phyloP scores from a whole-genome alignment of 1,284 basidiomycete species.

The Clitocybe nebularis region DNA sequence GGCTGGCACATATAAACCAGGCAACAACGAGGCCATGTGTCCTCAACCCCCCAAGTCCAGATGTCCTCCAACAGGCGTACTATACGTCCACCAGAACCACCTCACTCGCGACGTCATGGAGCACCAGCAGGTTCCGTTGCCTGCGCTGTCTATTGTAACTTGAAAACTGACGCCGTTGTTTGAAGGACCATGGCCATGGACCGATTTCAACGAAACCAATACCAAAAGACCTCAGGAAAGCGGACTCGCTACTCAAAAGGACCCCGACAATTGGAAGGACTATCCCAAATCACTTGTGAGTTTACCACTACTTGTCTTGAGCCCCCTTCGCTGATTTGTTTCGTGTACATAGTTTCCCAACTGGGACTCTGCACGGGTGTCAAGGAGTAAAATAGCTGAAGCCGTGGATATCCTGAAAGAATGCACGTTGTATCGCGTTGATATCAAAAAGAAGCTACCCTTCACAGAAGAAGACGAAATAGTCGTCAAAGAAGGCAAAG shows the following conservation, averaged over 20 bases:
- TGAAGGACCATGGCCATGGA: conserved; percentile 14
- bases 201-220: conserved; percentile 9
- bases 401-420: conserved; percentile 5
- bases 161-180: too few relatives aligned
- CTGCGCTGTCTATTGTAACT: too few relatives aligned
- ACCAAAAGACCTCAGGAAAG: not conserved
- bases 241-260: not conserved
- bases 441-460: conserved; percentile 2
- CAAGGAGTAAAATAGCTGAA: conserved; percentile 11
- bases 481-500: conserved; percentile 5
- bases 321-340: not conserved
- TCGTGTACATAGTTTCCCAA: conserved; percentile 12
- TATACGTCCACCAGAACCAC: conserved; percentile 9
- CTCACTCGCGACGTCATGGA: conserved; percentile 9
- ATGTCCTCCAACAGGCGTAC: too few relatives aligned
- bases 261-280: conserved; percentile 6
- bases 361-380: conserved; percentile 11
- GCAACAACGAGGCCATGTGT: too few relatives aligned
- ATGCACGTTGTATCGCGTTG: conserved; percentile 5
- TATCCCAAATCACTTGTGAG: conserved; percentile 8
- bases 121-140: conserved; percentile 9
- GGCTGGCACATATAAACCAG: too few relatives aligned
- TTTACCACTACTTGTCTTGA: not conserved
- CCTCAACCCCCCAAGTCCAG: too few relatives aligned
- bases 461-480: conserved; percentile 2